These are phyloP conservation scores for Pisolithus marmoratus DNA, from an alignment of 768 basidiomycete species.

Conservation along the genomic window DNA sequence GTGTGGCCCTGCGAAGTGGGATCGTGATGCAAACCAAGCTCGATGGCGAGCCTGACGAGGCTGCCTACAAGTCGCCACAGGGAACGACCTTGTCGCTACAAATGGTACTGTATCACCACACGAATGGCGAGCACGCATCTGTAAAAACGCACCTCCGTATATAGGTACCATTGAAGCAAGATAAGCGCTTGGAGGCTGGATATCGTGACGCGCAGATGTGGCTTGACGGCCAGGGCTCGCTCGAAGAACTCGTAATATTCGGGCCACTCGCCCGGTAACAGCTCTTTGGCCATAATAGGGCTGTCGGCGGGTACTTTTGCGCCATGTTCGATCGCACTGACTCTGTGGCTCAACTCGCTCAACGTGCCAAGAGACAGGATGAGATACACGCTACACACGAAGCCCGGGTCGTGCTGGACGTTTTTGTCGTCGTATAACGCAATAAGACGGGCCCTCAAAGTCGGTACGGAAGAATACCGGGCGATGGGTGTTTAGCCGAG, in stretches of 20 bases:
- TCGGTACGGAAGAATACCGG: conserved; percentile 68
- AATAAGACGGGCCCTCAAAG: conserved; percentile 58
- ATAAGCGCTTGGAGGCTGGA: conserved; percentile 81
- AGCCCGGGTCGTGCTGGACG: conserved; percentile 66
- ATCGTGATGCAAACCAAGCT: conserved; percentile 84
- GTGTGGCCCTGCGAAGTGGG: conserved; percentile 55
- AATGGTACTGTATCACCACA: conserved; percentile 5
- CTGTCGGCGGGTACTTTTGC: conserved; percentile 27
- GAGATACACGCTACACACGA: conserved; percentile 71
- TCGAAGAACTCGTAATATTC: conserved; percentile 83
- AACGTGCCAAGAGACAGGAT: conserved; percentile 77
- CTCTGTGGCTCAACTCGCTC: conserved; percentile 74
- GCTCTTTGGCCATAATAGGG: conserved; percentile 46
- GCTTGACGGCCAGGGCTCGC: conserved; percentile 69
- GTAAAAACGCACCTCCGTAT: conserved; percentile 63
- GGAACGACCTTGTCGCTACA: conserved; percentile 80
- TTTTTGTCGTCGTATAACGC: conserved; percentile 58
- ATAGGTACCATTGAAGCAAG: conserved; percentile 83
- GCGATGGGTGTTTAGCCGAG: conserved; percentile 71
- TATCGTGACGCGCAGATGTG: conserved; percentile 77
- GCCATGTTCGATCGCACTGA: conserved; percentile 45
- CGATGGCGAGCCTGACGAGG: conserved; percentile 74
- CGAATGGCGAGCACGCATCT: background rate
- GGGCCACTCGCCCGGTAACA: conserved; percentile 63
- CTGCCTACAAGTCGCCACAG: conserved; percentile 86